Base-by-base conservation (phyloP, 495 filamentous ascomycete species). In the Lichina pygmaea region DNA sequence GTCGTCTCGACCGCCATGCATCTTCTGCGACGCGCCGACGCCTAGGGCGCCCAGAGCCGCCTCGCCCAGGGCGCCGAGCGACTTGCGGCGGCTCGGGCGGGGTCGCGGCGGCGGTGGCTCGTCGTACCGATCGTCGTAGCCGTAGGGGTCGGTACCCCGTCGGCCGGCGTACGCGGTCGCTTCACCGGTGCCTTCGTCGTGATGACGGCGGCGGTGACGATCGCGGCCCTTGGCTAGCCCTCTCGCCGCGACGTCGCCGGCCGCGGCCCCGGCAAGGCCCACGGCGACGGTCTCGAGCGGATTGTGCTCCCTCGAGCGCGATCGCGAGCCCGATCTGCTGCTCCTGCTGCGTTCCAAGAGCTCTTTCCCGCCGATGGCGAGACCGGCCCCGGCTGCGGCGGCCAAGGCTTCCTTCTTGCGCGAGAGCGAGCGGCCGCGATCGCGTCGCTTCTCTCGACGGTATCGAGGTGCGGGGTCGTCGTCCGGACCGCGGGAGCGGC, bases 51-150 rank as follows among this genome's bases (percentile, higher is more conserved):
- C 79, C 10, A 79, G 62, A 30, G 58, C 64, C 43, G 68, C 72
- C 6, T 83, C 60, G 8, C 77, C 78, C 51, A 71, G 70, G 56
- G 84, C 78, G 41, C 78, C 68, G 45, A 81, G 61, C 42, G 78
- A 83, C 59, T 82, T 86, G 57, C 74, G 33, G 13, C 38, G 39
- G 7, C 16, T 11, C 10, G 43, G 42, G 15, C 46, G 44, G 13
- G 46, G 41, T 13, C 46, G 33, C 16, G 42, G n/a, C 15, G n/a
- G 12, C 24, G 24, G 24, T 24, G 24, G 24, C 13, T 39, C 36
- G 36, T 11, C 36, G 11, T 11, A 39, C 32, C 46, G 41, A 34
- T 30, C 38, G 9, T 46, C 43, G 33, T 49, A 12, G 34, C 40
- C 9, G 34, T 33, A 16, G 10, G 6, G 6, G 12, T 46, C 46